Evolutionary conservation across 31 red algal genomes (phyloP).

Genomic region (Asparagopsis taxiformis): DNA sequence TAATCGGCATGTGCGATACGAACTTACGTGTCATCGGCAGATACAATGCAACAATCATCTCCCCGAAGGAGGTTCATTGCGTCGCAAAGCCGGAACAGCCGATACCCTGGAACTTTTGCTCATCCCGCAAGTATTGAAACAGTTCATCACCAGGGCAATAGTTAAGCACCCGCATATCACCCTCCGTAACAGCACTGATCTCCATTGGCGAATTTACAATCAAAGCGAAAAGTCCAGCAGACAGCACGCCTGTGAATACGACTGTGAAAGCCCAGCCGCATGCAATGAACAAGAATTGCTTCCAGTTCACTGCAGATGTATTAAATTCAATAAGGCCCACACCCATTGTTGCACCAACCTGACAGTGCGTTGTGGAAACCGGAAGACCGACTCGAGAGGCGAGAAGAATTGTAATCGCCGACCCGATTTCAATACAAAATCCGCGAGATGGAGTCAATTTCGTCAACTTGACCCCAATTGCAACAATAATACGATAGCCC

Average conservation of each 20-base stretch:
- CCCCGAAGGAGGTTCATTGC: too few species aligned
- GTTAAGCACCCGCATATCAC: constrained; percentile 33
- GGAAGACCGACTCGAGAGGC: constrained; percentile 73
- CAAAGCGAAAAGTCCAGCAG: constrained; percentile 59
- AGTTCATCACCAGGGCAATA: constrained; percentile 74
- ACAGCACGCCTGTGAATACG: constrained; percentile 50
- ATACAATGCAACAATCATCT: too few species aligned
- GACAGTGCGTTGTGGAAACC: constrained; percentile 80
- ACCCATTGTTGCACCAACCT: constrained; percentile 80
- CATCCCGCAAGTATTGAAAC: constrained; percentile 34
- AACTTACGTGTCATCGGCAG: too few species aligned
- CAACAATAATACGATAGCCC: constrained; percentile 78
- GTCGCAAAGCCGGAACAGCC: constrained; percentile 50
- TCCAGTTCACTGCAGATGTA: constrained; percentile 82
- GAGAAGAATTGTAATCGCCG: constrained; percentile 71
- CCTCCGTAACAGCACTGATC: constrained; percentile 25
- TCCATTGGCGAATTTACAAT: constrained; percentile 32
- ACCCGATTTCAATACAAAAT: constrained; percentile 77
- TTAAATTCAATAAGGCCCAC: constrained; percentile 78
- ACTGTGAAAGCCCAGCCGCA: constrained; percentile 87
- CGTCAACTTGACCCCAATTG: constrained; percentile 83
- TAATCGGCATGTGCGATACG: too few species aligned
- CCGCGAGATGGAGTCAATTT: constrained; percentile 84
- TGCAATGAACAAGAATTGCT: constrained; percentile 80
- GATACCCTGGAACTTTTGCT: constrained; percentile 56